Base-by-base conservation (phyloP, 139 green algal genomes). In the Coccomyxa sp. region DNA sequence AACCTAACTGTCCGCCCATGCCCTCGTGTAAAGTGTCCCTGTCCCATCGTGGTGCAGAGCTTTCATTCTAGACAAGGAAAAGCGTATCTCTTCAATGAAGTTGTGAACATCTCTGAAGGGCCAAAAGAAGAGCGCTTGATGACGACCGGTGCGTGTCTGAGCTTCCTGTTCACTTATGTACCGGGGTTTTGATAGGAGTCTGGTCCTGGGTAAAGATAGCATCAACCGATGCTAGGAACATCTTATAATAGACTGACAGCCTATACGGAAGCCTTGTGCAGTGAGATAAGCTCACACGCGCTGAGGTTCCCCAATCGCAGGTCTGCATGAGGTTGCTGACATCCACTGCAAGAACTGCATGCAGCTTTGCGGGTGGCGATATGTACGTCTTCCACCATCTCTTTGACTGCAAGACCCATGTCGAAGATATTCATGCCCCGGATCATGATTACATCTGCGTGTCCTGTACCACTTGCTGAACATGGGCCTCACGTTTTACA, bases 41-140 rank as follows among this genome's bases (percentile, higher is more conserved):
- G 3, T 51, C 38, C 3, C 7, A 11, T 51, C 38, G 38, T 51
- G 38, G 13, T 60, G 76, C 76, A 80, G 76, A 57, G 23, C 31
- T 94, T 94, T 75, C 91, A 94, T 74, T 89, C 89, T 0, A 76
- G 89, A 12, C 84, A 92, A 58, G 91, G 91, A 13, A 84, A 86
- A 51, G 91, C 91, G 13, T 94, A 94, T 82, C 91, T 94, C 13
- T 94, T 94, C 84, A 88, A 89, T 68, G 88, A 66, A 32, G 91
- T 94, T 25, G 86, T 88, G 59, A 91, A 91, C 76, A 86, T 92
- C 58, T 76, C 32, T 7, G 66, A 87, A 27, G 91, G 91, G 1
- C 88, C 89, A 12, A 88, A 84, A 76, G 91, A 94, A 71, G 87
- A 93, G 45, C 81, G 91, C 15, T 58, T 94, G 0, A 87, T 94